A percentile compares a stretch with the other conserved stretches of the same genome.
Evolutionary conservation across 2,329 filamentous ascomycete species (phyloP).

Genomic region (Trichoderma afroharzianum): DNA sequence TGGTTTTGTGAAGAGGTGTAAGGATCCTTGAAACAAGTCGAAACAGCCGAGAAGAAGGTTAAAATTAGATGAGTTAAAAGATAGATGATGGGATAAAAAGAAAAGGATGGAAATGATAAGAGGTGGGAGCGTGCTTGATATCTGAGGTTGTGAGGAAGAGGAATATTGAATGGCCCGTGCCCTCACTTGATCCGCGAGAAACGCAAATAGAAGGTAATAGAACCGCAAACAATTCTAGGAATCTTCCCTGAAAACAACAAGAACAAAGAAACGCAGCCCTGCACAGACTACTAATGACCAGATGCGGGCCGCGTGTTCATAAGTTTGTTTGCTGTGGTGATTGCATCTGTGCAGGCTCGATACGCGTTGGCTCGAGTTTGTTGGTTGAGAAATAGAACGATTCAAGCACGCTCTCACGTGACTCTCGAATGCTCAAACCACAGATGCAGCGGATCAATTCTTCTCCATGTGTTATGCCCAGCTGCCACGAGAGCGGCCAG

Average conservation of each 20-base stretch:
- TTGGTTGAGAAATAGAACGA: background rate
- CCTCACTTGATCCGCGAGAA: background rate
- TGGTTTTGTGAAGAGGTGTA: background rate
- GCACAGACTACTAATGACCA: background rate
- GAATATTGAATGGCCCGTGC: background rate
- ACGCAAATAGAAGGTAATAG: background rate
- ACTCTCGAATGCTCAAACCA: background rate
- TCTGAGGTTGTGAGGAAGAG: background rate
- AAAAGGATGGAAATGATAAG: too few species aligned
- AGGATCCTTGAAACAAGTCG: background rate
- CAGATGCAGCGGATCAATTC: background rate
- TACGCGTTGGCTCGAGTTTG: background rate
- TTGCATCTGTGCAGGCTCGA: background rate
- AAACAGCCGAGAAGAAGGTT: background rate
- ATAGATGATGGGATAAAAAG: too few species aligned
- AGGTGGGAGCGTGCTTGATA: background rate
- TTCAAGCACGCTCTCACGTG: constrained; percentile 8
- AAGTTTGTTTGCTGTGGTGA: background rate
- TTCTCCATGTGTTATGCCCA: background rate
- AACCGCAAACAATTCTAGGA: background rate
- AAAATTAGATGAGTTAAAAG: background rate
- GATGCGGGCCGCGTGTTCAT: background rate
- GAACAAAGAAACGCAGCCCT: background rate
- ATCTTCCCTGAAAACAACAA: background rate
- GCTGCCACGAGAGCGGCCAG: background rate